Evolutionary conservation across 768 basidiomycete genomes (phyloP).

Genomic region (Neoboletus subvelutipes): DNA sequence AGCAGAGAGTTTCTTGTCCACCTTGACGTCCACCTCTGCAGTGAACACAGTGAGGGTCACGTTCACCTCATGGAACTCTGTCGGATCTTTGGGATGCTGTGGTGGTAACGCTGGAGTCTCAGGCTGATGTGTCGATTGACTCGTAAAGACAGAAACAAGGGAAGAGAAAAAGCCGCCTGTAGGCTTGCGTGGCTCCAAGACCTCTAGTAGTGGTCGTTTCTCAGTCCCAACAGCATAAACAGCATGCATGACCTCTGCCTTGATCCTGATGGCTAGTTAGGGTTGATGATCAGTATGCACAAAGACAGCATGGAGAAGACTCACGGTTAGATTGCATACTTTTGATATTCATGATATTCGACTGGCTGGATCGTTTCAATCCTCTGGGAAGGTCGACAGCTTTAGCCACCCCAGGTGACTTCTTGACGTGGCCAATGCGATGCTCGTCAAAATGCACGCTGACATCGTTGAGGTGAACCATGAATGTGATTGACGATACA

Average conservation of each 20-base stretch:
- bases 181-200: conserved; percentile 31
- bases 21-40: conserved; percentile 51
- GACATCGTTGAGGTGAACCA: conserved; percentile 73
- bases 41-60: conserved; percentile 36
- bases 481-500: conserved; percentile 90
- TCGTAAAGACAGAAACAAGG: conserved; percentile 30
- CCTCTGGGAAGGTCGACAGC: conserved; percentile 51
- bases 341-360: conserved; percentile 66
- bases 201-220: conserved; percentile 44
- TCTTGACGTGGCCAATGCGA: conserved; percentile 64
- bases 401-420: conserved; percentile 54
- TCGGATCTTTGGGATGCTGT: conserved; percentile 24
- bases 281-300: neutral
- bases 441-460: conserved; percentile 82
- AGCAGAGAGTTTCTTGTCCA: conserved; percentile 61
- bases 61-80: conserved; percentile 21
- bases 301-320: conserved; percentile 20
- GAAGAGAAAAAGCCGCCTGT: conserved; percentile 48
- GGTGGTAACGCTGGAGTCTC: conserved; percentile 9
- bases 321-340: conserved; percentile 63
- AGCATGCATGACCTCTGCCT: conserved; percentile 12
- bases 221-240: conserved; percentile 10
- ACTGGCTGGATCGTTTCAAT: conserved; percentile 40
- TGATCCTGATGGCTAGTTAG: conserved; percentile 40
- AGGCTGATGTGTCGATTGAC: conserved; percentile 12